phyloP scores from a whole-genome alignment of 2,329 filamentous ascomycete species.

The Rugonectria rugulosa region DNA sequence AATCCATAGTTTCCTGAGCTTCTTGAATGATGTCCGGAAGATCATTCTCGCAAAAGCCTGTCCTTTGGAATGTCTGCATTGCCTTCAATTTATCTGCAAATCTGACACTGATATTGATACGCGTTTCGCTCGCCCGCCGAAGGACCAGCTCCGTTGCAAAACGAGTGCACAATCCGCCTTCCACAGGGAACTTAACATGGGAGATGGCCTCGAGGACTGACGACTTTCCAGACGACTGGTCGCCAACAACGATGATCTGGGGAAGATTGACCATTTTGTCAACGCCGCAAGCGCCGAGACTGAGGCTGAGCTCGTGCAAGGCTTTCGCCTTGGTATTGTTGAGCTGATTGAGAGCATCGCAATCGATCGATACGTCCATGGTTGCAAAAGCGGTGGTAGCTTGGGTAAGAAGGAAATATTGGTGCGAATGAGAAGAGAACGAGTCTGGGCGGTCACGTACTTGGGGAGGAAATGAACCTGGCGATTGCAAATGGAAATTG shows the following conservation, averaged over 20 bases:
- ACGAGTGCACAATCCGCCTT: constrained; percentile 63
- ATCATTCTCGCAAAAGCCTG: constrained; percentile 46
- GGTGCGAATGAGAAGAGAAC: no score
- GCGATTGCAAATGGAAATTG: no score
- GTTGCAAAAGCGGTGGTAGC: no score
- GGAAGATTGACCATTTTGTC: constrained; percentile 57
- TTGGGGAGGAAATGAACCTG: no score
- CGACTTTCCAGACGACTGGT: constrained; percentile 69
- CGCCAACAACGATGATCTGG: constrained; percentile 66
- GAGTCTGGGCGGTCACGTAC: no score
- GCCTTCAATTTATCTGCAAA: constrained; percentile 38
- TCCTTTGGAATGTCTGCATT: constrained; percentile 40
- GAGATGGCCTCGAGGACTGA: constrained; percentile 71
- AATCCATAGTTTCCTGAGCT: constrained; percentile 60
- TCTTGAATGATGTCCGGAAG: constrained; percentile 58
- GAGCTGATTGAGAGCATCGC: constrained; percentile 40
- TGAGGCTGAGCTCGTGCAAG: constrained; percentile 62
- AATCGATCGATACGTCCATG: constrained; percentile 27
- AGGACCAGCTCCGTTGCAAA: constrained; percentile 69
- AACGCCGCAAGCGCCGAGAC: constrained; percentile 57
- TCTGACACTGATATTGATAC: constrained; percentile 54
- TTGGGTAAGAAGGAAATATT: no score
- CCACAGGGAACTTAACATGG: constrained; percentile 64
- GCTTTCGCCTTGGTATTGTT: constrained; percentile 53
- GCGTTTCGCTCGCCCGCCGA: constrained; percentile 46